Conservation (phyloP, 1,139 yeast species). For the Spencermartinsiella ligniputridi region DNA sequence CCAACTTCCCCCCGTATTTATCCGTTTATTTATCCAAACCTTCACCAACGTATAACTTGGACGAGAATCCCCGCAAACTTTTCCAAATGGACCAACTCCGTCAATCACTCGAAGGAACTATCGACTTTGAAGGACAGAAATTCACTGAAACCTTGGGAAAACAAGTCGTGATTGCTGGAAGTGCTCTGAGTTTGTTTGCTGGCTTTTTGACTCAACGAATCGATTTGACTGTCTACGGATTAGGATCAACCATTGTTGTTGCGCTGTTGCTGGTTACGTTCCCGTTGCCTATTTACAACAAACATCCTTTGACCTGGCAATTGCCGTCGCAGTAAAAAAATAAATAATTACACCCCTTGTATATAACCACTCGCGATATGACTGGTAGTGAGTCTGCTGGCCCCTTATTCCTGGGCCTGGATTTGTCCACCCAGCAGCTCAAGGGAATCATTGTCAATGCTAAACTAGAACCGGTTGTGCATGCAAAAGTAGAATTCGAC, state of each 20-base stretch:
- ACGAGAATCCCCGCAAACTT: neutral
- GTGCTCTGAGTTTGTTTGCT: constrained; percentile 39
- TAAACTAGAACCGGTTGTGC: constrained; percentile 47
- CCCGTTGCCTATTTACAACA: constrained; percentile 52
- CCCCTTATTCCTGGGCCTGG: constrained; percentile 52
- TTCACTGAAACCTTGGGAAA: constrained; percentile 34
- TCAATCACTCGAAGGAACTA: constrained; percentile 46
- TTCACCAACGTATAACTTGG: neutral
- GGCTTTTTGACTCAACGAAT: constrained; percentile 47
- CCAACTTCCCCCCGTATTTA: neutral
- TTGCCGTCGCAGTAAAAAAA: constrained; percentile 2
- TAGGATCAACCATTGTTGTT: constrained; percentile 36
- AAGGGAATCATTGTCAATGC: constrained; percentile 66
- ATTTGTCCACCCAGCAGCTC: constrained; percentile 84
- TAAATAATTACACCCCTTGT: neutral
- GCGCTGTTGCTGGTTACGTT: constrained; percentile 46
- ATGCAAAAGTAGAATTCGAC: constrained; percentile 72
- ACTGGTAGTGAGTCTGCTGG: neutral
- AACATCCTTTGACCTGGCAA: constrained; percentile 43
- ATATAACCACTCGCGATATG: neutral
- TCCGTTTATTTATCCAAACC: constrained; percentile 4
- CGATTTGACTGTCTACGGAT: constrained; percentile 35
- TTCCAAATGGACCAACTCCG: constrained; percentile 24
- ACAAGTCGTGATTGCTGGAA: constrained; percentile 32
- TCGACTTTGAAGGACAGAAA: constrained; percentile 60